These are phyloP conservation scores for Mallotus nudiflorus DNA, from an alignment of 345 rosid genomes.

Conservation along the genomic window DNA sequence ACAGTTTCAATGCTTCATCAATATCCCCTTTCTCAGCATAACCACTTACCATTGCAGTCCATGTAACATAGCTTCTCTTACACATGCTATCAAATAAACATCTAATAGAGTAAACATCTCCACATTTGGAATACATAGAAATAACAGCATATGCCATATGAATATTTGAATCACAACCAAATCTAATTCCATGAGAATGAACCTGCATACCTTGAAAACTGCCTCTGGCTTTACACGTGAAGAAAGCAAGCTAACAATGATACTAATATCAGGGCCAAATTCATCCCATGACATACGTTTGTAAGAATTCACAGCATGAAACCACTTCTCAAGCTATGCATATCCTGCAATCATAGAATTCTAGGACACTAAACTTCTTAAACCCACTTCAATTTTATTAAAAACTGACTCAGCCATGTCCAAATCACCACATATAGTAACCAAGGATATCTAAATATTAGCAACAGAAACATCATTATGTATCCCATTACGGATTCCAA, in stretches of 20 bases:
- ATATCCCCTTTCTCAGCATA: conserved; percentile 63
- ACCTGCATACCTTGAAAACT: conserved; percentile 44
- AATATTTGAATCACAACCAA: conserved; percentile 47
- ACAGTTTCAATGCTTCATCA: conserved; percentile 55
- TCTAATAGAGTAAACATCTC: conserved; percentile 46
- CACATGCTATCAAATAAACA: conserved; percentile 50
- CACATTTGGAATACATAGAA: conserved; percentile 66
- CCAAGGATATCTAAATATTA: conserved; percentile 58
- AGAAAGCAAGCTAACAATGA: conserved; percentile 57
- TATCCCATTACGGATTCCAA: conserved; percentile 53
- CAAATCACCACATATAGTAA: conserved; percentile 60
- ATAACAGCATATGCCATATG: conserved; percentile 50
- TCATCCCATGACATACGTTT: conserved; percentile 50
- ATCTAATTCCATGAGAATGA: conserved; percentile 54
- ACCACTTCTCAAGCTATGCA: conserved; percentile 32
- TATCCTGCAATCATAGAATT: conserved; percentile 69
- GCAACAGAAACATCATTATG: conserved; percentile 50
- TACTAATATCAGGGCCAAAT: conserved; percentile 52
- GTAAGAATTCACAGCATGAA: conserved; percentile 44
- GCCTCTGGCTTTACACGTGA: conserved; percentile 42
- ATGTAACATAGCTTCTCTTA: conserved; percentile 57
- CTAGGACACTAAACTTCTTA: conserved; percentile 45
- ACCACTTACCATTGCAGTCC: conserved; percentile 85
- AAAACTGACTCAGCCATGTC: conserved; percentile 48
- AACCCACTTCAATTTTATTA: conserved; percentile 35